Evolutionary conservation across 805 yeast species (phyloP).

Genomic region (Zygoascus bituminiphila): DNA sequence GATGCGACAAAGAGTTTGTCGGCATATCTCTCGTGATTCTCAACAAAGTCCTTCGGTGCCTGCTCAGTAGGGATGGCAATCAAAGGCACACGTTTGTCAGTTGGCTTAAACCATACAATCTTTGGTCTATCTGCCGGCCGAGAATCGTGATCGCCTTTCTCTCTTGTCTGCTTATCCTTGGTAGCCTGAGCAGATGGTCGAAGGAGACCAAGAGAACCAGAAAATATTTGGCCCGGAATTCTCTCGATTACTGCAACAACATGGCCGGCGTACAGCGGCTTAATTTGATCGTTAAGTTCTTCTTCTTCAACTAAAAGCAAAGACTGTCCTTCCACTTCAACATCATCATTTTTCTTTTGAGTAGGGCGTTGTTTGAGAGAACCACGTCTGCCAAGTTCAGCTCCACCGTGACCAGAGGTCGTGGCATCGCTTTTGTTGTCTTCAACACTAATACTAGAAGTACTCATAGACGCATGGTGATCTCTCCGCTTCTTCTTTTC

Average conservation of each 20-base stretch:
- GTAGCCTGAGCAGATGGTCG: conserved; percentile 94
- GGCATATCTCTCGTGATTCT: conserved; percentile 75
- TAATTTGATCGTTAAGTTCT: conserved; percentile 84
- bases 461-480: conserved; percentile 29
- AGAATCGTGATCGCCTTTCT: conserved; percentile 17
- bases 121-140: conserved; percentile 52
- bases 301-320: conserved; percentile 88
- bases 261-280: conserved; percentile 95
- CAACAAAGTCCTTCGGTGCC: conserved; percentile 93
- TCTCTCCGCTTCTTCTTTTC: conserved; percentile 88
- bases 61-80: conserved; percentile 98
- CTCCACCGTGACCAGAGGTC: conserved; percentile 20
- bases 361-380: conserved; percentile 92
- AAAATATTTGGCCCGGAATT: conserved; percentile 91
- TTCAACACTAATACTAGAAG: conserved; percentile 9
- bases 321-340: conserved; percentile 97
- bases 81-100: conserved; percentile 94
- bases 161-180: conserved; percentile 50
- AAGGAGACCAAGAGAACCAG: conserved; percentile 87
- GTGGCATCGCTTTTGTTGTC: conserved; percentile 16
- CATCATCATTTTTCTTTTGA: conserved; percentile 95
- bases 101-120: conserved; percentile 98
- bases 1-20: conserved; percentile 86
- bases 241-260: conserved; percentile 97
- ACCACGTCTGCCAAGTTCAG: conserved; percentile 63